These are phyloP conservation scores for Acanthamoeba lenticulata DNA, from an alignment of 208 protist species.

Conservation along the genomic window DNA sequence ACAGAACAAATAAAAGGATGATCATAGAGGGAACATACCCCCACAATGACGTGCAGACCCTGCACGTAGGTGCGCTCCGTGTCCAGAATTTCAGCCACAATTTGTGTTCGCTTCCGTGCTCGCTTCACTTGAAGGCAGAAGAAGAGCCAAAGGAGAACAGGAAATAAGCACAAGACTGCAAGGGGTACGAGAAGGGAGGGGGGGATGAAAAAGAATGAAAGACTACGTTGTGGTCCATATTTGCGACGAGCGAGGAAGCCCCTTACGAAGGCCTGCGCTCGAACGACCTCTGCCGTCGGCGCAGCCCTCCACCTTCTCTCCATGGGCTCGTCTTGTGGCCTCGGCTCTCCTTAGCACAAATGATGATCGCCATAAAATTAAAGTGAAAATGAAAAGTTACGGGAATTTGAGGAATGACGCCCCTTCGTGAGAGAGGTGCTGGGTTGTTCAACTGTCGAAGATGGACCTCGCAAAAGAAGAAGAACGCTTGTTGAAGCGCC, in stretches of 20 bases:
- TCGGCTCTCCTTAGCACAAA: too few species aligned
- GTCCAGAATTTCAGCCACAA: slow-evolving; percentile 49
- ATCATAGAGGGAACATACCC: neutral
- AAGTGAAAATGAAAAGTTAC: neutral
- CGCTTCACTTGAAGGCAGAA: neutral
- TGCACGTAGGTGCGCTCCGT: slow-evolving; percentile 59
- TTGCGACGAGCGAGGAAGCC: neutral
- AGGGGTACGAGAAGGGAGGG: too few species aligned
- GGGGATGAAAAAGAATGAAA: too few species aligned
- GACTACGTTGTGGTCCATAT: neutral
- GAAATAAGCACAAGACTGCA: too few species aligned
- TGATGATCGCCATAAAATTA: neutral
- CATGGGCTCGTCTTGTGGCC: too few species aligned
- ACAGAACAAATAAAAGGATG: neutral
- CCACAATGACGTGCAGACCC: slow-evolving; percentile 15
- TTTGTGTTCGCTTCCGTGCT: slow-evolving; percentile 34
- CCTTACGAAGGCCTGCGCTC: slow-evolving; percentile 19
- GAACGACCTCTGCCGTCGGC: neutral
- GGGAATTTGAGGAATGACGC: neutral
- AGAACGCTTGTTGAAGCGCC: neutral
- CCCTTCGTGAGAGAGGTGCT: neutral
- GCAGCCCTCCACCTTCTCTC: neutral
- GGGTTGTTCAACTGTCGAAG: neutral
- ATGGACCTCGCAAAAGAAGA: neutral
- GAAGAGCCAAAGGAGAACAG: neutral